Evolutionary conservation across 371 early-diverging fungal species (phyloP).

Genomic region (Circinella minor): DNA sequence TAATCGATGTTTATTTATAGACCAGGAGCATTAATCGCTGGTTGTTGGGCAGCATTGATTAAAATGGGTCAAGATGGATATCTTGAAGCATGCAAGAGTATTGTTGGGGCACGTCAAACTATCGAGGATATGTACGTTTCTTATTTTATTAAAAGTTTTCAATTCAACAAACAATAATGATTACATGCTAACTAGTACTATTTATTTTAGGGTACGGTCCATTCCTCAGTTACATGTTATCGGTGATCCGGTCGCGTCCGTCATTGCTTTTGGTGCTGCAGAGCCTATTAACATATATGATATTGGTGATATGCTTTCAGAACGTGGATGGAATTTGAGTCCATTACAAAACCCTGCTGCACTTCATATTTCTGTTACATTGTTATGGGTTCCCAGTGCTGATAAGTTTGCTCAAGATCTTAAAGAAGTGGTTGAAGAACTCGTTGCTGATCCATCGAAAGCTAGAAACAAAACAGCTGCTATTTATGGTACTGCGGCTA

Average conservation of each 20-base stretch:
- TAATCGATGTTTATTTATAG: slow-evolving; percentile 23
- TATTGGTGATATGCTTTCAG: slow-evolving; percentile 78
- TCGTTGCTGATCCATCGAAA: slow-evolving; percentile 71
- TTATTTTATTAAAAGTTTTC: neutral
- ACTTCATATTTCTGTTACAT: slow-evolving; percentile 91
- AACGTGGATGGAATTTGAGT: slow-evolving; percentile 86
- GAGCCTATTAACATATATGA: slow-evolving; percentile 79
- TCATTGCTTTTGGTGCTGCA: slow-evolving; percentile 84
- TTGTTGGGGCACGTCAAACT: slow-evolving; percentile 76
- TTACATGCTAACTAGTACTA: neutral
- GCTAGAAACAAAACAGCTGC: slow-evolving; percentile 83
- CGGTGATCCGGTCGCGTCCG: slow-evolving; percentile 86
- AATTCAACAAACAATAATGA: neutral
- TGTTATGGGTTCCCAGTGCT: slow-evolving; percentile 74
- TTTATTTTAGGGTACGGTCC: slow-evolving; percentile 46
- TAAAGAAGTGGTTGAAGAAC: slow-evolving; percentile 67
- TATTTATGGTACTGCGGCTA: slow-evolving; percentile 90
- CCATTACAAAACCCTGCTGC: slow-evolving; percentile 90
- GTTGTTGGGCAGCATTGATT: slow-evolving; percentile 95
- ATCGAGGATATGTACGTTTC: slow-evolving; percentile 67
- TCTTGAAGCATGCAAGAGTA: slow-evolving; percentile 77
- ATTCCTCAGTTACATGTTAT: slow-evolving; percentile 82
- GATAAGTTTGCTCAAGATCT: slow-evolving; percentile 84
- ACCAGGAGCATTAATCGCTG: slow-evolving; percentile 94
- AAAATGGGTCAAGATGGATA: slow-evolving; percentile 89